Base-by-base conservation (phyloP, 2,329 filamentous ascomycete genomes). In the Helminthosporium solani region DNA sequence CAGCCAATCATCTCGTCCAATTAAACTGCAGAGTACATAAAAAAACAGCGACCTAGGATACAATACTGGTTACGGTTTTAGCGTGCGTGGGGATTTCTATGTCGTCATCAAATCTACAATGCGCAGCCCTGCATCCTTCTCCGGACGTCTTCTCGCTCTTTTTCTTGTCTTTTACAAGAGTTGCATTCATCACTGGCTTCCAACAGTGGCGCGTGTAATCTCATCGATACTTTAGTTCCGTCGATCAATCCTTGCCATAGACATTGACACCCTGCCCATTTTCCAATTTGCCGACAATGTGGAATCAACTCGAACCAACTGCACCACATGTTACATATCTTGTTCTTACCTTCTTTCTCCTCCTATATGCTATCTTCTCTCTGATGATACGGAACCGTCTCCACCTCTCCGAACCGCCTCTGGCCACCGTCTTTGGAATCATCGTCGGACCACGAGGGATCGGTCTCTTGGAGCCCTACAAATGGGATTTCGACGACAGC, bases 361-460 rank as follows among this genome's bases (percentile, higher is more conserved):
- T 78, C 42, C 56, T 61, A 23, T 77, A 77, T 52, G 71, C 72
- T 0, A 61, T 77, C 8, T 77, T 77, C 58, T 71, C 71, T 7
- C 61, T 68, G 33, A 70, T 75, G 54, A 72, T 77, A 47, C 65
- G 74, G 28, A 77, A 78, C 47, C 67, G 73, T 7, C 63, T 77
- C 2, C 75, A 78, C 50, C 68, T 77, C 14, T 75, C 73, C 9
- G 75, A 78, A 57, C 75, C 75, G 3, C 74, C 75, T 4, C 64
- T 77, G 16, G 75, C 75, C 12, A 71, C 75, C 0, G 43, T 76
- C 1, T 66, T 75, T 34, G 75, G 75, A 6, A 75, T 77, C 30
- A 33, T 73, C 21, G 61, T 75, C 9, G 75, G 75, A 7, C 75
- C 75, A 1, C 59, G 57, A 25, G 71, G 65, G 1, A 54, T 75